Conservation (phyloP, 495 filamentous ascomycete species). For the Amniculicola lignicola region DNA sequence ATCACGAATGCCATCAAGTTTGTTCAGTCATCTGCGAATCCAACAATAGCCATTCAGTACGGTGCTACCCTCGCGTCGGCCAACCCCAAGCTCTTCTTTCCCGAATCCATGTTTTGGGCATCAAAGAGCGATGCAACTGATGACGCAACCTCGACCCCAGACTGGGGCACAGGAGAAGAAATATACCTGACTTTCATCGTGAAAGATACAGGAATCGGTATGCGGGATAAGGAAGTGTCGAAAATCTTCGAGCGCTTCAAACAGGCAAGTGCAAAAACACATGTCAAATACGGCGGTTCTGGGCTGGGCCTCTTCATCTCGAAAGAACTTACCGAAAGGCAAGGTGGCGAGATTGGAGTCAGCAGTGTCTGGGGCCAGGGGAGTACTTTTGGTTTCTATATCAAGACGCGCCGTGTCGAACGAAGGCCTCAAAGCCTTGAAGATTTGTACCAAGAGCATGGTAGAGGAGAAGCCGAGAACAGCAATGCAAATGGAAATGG, state of each 20-base stretch:
- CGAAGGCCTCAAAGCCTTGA: constrained; percentile 1
- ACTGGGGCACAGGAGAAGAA: constrained; percentile 25
- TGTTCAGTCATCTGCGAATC: constrained; percentile 19
- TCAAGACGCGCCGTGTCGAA: constrained; percentile 55
- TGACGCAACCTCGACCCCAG: constrained; percentile 48
- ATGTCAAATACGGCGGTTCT: constrained; percentile 68
- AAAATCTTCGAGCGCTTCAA: constrained; percentile 33
- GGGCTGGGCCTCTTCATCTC: constrained; percentile 83
- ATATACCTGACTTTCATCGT: constrained; percentile 29
- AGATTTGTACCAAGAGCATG: constrained; percentile 1
- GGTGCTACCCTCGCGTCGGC: constrained; percentile 37
- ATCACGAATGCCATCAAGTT: constrained; percentile 44
- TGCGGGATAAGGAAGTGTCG: constrained; percentile 21
- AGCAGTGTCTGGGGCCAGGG: constrained; percentile 64
- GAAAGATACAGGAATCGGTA: constrained; percentile 28
- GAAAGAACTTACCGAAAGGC: constrained; percentile 69
- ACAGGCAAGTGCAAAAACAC: constrained; percentile 30
- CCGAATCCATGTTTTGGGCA: constrained; percentile 41
- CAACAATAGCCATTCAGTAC: constrained; percentile 35
- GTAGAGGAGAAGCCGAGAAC: neutral
- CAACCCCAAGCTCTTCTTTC: constrained; percentile 47
- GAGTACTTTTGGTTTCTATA: constrained; percentile 84
- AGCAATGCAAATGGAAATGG: no score
- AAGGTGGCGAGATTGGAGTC: constrained; percentile 82
- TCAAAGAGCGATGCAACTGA: constrained; percentile 30